These are phyloP conservation scores for Cymodocea nodosa DNA, from an alignment of 116 monocot genomes.

Conservation along the genomic window DNA sequence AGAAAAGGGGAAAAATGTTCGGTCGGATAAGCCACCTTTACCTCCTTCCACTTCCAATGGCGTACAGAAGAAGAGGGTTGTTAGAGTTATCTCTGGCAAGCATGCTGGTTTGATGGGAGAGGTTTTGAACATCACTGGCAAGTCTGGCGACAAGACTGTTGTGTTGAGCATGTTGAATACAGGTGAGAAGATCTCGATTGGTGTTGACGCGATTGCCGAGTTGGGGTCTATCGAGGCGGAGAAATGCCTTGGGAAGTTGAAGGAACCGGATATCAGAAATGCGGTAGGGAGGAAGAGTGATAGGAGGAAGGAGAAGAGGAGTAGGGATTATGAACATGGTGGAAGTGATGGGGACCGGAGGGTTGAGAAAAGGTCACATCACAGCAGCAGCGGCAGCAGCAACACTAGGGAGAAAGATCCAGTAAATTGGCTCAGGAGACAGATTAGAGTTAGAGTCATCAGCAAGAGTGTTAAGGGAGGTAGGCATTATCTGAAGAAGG, in stretches of 20 bases:
- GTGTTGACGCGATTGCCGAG: conserved; percentile 17
- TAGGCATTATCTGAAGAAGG: conserved; percentile 71
- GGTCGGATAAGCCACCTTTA: not conserved
- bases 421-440: conserved; percentile 62
- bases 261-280: conserved; percentile 11
- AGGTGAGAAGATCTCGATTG: conserved; percentile 20
- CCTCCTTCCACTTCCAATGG: not conserved
- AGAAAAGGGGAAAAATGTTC: conserved; percentile 18
- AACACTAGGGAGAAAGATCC: not conserved
- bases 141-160: not conserved
- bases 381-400: conserved; percentile 2
- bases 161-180: conserved; percentile 15
- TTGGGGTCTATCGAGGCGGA: conserved; percentile 29
- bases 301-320: conserved; percentile 12
- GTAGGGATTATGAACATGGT: conserved; percentile 7
- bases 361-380: no score
- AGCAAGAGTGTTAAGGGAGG: conserved; percentile 58
- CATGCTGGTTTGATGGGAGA: conserved; percentile 27
- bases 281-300: conserved; percentile 5
- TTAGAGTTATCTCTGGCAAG: conserved; percentile 29
- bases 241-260: conserved; percentile 21
- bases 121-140: conserved; percentile 11
- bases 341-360: not conserved
- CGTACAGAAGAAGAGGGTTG: conserved; percentile 8
- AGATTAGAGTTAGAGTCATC: conserved; percentile 79